These are phyloP conservation scores for Phytophthora pisi DNA, from an alignment of 352 stramenopile genomes.

Conservation along the genomic window DNA sequence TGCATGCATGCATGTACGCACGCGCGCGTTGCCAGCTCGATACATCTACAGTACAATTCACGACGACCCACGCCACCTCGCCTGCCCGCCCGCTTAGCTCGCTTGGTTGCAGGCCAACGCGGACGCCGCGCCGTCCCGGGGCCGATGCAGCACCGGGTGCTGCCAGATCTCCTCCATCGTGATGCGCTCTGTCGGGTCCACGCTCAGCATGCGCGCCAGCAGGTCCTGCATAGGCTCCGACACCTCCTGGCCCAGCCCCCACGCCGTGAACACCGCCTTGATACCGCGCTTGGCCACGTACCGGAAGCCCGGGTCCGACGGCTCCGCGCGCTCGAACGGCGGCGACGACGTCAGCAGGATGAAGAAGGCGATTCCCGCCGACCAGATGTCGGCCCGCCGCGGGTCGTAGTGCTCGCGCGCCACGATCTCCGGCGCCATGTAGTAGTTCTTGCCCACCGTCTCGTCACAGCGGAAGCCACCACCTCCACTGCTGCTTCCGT, in stretches of 20 bases:
- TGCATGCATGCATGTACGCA: neutral
- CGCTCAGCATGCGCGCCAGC: constrained; percentile 72
- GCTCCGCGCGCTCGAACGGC: constrained; percentile 88
- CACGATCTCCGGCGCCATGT: constrained; percentile 97
- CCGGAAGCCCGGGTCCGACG: constrained; percentile 87
- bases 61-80: neutral
- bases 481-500: too few relatives aligned
- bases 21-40: neutral
- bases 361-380: constrained; percentile 93
- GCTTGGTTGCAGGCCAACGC: neutral
- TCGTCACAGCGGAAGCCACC: constrained; percentile 53
- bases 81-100: neutral
- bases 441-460: constrained; percentile 94
- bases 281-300: constrained; percentile 84
- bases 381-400: constrained; percentile 93
- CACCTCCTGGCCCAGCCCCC: constrained; percentile 51
- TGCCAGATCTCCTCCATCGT: constrained; percentile 63
- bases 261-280: constrained; percentile 73
- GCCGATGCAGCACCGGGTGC: constrained; percentile 57
- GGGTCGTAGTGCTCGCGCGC: constrained; percentile 89
- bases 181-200: constrained; percentile 64
- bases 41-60: constrained; percentile 17
- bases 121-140: constrained; percentile 5
- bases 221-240: constrained; percentile 68
- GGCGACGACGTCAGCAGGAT: constrained; percentile 94